Conservation (phyloP, 148 eudicot species). For the Camellia japonica region DNA sequence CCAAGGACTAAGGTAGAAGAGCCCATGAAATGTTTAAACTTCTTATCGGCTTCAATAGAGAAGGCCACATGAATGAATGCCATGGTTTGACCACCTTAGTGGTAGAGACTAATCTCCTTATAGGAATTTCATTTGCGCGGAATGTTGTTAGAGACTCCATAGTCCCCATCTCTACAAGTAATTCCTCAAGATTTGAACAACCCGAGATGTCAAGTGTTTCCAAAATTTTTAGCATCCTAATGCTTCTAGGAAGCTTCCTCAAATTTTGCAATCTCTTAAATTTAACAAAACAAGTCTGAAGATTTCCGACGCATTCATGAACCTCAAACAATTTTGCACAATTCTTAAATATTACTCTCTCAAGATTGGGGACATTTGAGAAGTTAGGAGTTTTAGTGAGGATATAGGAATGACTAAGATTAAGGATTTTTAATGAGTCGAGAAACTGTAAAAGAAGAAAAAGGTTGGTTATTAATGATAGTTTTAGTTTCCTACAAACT, state of each 20-base stretch:
- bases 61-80: background rate
- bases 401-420: background rate
- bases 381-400: background rate
- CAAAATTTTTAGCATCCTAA: background rate
- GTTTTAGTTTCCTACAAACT: no score
- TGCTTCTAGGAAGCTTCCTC: background rate
- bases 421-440: background rate
- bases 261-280: background rate
- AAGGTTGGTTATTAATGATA: background rate
- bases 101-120: background rate
- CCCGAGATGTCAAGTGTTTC: background rate
- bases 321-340: background rate
- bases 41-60: no score
- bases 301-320: background rate
- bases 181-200: conserved; percentile 2
- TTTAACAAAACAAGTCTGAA: background rate
- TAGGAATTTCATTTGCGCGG: background rate
- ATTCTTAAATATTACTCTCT: background rate
- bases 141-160: background rate
- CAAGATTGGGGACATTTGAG: background rate
- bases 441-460: background rate
- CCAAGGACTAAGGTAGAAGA: no score
- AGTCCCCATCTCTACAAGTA: background rate
- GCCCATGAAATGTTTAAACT: no score
- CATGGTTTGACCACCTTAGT: background rate